Conservation (phyloP, 768 basidiomycete genomes). For the Termitomyces sp. region DNA sequence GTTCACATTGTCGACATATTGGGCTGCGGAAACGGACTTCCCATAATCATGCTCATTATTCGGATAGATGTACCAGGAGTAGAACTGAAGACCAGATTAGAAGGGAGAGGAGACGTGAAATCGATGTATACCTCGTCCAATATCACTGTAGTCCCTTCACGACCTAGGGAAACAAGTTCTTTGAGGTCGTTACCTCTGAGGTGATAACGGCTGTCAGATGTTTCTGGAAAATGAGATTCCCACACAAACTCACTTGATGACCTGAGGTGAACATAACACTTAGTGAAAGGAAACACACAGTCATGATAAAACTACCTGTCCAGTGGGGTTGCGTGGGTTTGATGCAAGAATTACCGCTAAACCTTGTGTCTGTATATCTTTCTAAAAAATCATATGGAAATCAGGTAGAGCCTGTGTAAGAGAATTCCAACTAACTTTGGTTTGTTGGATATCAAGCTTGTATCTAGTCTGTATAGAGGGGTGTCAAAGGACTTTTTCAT, state of each 20-base stretch:
- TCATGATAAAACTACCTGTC: conserved; percentile 51
- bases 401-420: background rate
- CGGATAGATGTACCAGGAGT: conserved; percentile 93
- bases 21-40: conserved; percentile 75
- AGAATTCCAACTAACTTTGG: conserved; percentile 40
- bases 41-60: conserved; percentile 72
- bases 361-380: conserved; percentile 79
- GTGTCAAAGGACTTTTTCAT: conserved; percentile 1
- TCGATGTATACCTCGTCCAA: conserved; percentile 62
- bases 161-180: conserved; percentile 67
- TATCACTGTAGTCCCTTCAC: conserved; percentile 79
- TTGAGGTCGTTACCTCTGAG: conserved; percentile 73
- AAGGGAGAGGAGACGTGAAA: background rate
- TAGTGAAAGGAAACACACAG: background rate
- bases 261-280: conserved; percentile 24
- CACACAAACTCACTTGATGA: conserved; percentile 38
- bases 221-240: background rate
- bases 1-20: conserved; percentile 85
- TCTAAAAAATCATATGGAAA: conserved; percentile 36
- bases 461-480: conserved; percentile 50
- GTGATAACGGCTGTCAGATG: background rate
- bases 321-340: conserved; percentile 96
- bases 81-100: conserved; percentile 53
- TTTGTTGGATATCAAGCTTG: conserved; percentile 72
- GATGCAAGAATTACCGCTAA: conserved; percentile 82